phyloP scores from a whole-genome alignment of 2,329 filamentous ascomycete species.

The Ophiostoma triangulosporum region DNA sequence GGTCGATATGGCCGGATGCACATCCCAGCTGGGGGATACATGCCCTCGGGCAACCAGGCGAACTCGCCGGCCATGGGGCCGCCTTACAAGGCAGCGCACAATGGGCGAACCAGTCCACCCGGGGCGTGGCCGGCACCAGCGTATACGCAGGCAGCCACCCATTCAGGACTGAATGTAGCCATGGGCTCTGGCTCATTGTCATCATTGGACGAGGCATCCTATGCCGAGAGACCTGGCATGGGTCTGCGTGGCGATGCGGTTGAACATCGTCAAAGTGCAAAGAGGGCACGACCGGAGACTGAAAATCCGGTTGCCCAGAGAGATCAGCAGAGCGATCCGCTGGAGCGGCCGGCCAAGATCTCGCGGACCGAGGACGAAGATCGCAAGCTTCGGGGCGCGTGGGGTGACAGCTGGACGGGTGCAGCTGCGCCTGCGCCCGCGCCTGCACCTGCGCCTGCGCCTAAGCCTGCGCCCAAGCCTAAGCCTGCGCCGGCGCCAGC shows the following conservation, averaged over 20 bases:
- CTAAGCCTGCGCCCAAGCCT: too few species aligned
- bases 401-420: background rate
- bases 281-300: background rate
- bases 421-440: background rate
- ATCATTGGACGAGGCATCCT: background rate
- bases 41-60: background rate
- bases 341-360: background rate
- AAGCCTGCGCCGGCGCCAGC: too few species aligned
- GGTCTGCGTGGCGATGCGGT: background rate
- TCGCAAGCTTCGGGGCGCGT: too few species aligned
- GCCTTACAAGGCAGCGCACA: background rate
- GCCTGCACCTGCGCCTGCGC: background rate
- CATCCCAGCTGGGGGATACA: background rate
- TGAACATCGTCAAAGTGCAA: background rate
- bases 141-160: background rate
- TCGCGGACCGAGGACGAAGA: background rate
- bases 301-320: too few species aligned
- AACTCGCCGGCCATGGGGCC: background rate
- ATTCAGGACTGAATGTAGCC: too few species aligned
- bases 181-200: too few species aligned
- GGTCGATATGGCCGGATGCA: background rate
- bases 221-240: background rate
- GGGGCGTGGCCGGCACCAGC: background rate
- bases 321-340: background rate
- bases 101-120: background rate